phyloP scores from a whole-genome alignment of 2,329 filamentous ascomycete species.

The Beauveria caledonica region DNA sequence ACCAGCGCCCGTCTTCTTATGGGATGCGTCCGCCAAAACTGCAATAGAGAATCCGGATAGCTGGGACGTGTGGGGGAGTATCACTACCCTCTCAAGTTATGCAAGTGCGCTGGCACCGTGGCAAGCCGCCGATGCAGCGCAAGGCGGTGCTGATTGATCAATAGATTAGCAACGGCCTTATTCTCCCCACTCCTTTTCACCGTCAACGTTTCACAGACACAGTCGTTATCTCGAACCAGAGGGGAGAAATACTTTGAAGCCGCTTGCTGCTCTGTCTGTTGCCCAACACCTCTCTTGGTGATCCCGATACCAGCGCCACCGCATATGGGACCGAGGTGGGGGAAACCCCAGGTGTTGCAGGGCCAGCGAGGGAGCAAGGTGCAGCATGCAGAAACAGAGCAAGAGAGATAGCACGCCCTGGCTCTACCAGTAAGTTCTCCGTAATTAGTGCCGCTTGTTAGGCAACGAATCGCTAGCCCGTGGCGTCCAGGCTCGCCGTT shows the following conservation, averaged over 20 bases:
- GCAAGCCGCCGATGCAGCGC: too few relatives aligned
- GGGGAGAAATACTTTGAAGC: background rate
- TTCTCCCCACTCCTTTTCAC: background rate
- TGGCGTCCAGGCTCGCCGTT: too few relatives aligned
- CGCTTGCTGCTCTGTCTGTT: background rate
- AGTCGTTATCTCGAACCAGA: background rate
- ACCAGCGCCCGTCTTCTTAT: background rate
- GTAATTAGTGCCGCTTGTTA: too few relatives aligned
- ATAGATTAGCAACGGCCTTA: background rate
- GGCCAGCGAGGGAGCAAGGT: background rate
- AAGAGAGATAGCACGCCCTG: background rate
- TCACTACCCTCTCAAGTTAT: background rate
- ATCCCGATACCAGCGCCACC: background rate
- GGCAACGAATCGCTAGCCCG: too few relatives aligned
- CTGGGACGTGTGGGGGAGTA: background rate
- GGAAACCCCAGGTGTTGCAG: background rate
- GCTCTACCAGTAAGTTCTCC: too few relatives aligned
- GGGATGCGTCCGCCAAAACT: background rate
- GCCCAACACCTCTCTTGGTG: background rate
- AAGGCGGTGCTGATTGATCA: background rate
- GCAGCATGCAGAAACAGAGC: background rate
- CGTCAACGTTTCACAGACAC: background rate
- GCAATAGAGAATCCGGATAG: background rate
- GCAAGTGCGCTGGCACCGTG: background rate
- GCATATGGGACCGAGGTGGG: background rate